Evolutionary conservation across 805 yeast species (phyloP).

Genomic region (Starmerella sirachaensis): DNA sequence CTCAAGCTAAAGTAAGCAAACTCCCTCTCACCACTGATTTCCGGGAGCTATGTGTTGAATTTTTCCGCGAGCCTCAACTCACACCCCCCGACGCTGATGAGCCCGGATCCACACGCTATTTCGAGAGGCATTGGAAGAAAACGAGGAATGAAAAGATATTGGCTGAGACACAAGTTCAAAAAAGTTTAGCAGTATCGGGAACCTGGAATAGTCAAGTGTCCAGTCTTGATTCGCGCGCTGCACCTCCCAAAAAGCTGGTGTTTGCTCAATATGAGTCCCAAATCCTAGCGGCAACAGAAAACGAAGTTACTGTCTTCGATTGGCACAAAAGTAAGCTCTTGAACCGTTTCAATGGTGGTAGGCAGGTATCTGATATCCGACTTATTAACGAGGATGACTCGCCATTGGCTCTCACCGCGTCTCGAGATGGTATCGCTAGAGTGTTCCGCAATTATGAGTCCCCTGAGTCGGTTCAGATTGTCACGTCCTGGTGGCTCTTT

Average conservation of each 20-base stretch:
- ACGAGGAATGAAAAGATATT: slow-evolving; percentile 79
- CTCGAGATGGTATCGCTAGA: slow-evolving; percentile 89
- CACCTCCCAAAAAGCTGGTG: slow-evolving; percentile 35
- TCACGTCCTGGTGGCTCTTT: slow-evolving; percentile 86
- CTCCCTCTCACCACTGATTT: slow-evolving; percentile 30
- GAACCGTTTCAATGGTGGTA: slow-evolving; percentile 71
- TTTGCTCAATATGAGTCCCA: slow-evolving; percentile 88
- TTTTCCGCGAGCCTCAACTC: slow-evolving; percentile 94
- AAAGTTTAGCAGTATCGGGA: slow-evolving; percentile 68
- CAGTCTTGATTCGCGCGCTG: slow-evolving; percentile 39
- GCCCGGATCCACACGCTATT: slow-evolving; percentile 80
- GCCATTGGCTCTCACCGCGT: slow-evolving; percentile 73
- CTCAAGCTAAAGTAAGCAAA: not conserved
- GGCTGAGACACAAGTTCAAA: slow-evolving; percentile 81
- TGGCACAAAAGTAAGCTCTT: slow-evolving; percentile 46
- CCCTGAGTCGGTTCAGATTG: slow-evolving; percentile 42
- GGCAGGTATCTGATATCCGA: slow-evolving; percentile 75
- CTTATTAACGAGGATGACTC: slow-evolving; percentile 85
- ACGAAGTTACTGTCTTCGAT: slow-evolving; percentile 72
- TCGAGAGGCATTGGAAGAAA: slow-evolving; percentile 75
- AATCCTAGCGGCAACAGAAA: slow-evolving; percentile 67
- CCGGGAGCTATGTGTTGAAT: slow-evolving; percentile 50
- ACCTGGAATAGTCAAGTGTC: slow-evolving; percentile 69
- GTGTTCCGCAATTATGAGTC: slow-evolving; percentile 68
- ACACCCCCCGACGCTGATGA: slow-evolving; percentile 73